Percentiles rank a stretch among this genome's conserved stretches.
Evolutionary conservation across 106 monocot species (phyloP).

Genomic region (Allium cepa): DNA sequence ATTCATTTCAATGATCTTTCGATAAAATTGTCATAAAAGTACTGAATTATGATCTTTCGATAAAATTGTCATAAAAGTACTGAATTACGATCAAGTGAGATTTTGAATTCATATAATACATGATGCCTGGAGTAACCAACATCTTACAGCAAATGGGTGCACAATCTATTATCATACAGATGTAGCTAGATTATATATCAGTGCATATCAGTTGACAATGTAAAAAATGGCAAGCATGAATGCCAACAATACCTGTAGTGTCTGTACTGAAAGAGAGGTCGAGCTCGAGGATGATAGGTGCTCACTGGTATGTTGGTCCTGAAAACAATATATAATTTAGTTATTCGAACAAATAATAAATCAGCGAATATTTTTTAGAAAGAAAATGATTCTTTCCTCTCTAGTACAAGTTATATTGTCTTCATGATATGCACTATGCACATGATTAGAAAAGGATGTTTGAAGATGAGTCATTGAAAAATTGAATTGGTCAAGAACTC

Average conservation of each 20-base stretch:
- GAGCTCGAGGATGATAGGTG: constrained; percentile 73
- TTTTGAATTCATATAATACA: neutral
- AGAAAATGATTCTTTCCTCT: no score
- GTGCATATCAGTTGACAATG: neutral
- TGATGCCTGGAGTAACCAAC: neutral
- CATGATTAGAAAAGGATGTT: no score
- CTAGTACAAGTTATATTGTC: no score
- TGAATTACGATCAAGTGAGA: neutral
- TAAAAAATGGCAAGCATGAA: neutral
- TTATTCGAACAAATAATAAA: no score
- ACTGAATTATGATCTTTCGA: neutral
- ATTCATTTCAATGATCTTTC: no score
- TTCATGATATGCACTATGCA: no score
- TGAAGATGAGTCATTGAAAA: no score
- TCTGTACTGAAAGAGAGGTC: constrained; percentile 92
- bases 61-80: neutral
- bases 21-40: neutral
- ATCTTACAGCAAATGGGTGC: no score
- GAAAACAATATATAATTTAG: neutral
- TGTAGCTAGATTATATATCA: no score
- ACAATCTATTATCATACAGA: no score
- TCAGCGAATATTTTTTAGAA: no score
- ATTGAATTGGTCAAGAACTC: no score
- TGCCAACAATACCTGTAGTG: constrained; percentile 65
- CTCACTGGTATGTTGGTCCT: constrained; percentile 64